Evolutionary conservation across 2,329 filamentous ascomycete genomes (phyloP), one percentile per base, ranked within the genome.

Genomic region (Colletotrichum horii): DNA sequence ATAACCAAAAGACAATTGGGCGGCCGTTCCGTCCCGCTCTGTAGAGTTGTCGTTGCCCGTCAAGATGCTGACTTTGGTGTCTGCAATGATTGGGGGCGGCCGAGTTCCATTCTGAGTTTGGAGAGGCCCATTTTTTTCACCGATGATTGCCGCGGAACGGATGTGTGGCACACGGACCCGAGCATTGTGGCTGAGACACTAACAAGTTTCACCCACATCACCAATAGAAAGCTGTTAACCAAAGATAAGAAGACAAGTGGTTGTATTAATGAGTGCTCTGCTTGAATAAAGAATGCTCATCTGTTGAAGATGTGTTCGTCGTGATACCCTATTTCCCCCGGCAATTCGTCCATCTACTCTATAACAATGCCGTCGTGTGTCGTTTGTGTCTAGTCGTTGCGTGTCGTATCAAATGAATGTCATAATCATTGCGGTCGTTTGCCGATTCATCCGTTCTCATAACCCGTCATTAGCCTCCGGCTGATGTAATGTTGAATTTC

Each of bases 121-220:
- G 43, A 3, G 15, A 9, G 74, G 30, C 70, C 76, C 76, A 70
- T 74, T 70, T 70, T 48, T 66, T 26, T 19, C 28, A 52, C 76
- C 76, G 76, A 77, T 58, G 24, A 14, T 76, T 68, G 74, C 76
- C 76, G 76, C 76, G 55, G 76, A 76, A 77, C 66, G 61, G 58
- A 76, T 64, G 71, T 75, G 67, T 72, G 75, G 69, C 66, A 61
- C 70, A 69, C 66, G 65, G 74, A 56, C 74, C 66, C 66, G 36
- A 34, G 64, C 48, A n/a, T 11, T 16, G n/a, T 58, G 58, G 38
- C 48, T 75, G 74, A 76, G 55, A 76, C 74, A 24, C 74, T 76
- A 66, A 76, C 70, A 76, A 30, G 74, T 74, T 76, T 68, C 70
- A 69, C 28, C 30, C 58, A 52, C 1, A 66, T 9, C 16, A n/a